Conservation (phyloP, 164 flowering plant species). For the Stephania yunnanensis region DNA sequence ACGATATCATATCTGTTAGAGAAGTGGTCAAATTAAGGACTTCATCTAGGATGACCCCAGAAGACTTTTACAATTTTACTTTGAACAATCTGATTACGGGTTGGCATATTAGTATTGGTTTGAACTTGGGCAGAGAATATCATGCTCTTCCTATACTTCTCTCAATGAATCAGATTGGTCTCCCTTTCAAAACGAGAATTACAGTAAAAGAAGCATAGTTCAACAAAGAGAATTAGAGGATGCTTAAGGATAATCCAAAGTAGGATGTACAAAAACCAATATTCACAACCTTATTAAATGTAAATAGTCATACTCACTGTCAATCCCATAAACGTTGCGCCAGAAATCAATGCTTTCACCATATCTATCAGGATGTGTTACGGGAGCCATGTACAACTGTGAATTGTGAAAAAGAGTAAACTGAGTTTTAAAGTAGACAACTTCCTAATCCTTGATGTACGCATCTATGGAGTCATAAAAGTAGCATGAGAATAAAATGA, state of each 20-base stretch:
- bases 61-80: too few species aligned
- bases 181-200: too few species aligned
- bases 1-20: too few species aligned
- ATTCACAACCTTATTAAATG: neutral
- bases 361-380: slow-evolving; percentile 87
- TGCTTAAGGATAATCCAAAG: neutral
- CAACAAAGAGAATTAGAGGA: neutral
- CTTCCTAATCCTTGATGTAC: neutral
- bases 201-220: too few species aligned
- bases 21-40: too few species aligned
- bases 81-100: too few species aligned
- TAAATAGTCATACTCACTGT: slow-evolving; percentile 56
- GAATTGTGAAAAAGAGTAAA: slow-evolving; percentile 9
- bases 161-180: too few species aligned
- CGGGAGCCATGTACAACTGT: slow-evolving; percentile 96
- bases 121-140: too few species aligned
- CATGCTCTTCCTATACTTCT: too few species aligned
- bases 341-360: slow-evolving; percentile 91
- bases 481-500: neutral
- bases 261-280: slow-evolving; percentile 3
- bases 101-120: too few species aligned
- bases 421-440: neutral
- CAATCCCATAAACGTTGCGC: slow-evolving; percentile 96
- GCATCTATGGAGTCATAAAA: neutral
- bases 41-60: too few species aligned